phyloP scores from a whole-genome alignment of 2,329 filamentous ascomycete species.

The Colletotrichum sansevieriae region DNA sequence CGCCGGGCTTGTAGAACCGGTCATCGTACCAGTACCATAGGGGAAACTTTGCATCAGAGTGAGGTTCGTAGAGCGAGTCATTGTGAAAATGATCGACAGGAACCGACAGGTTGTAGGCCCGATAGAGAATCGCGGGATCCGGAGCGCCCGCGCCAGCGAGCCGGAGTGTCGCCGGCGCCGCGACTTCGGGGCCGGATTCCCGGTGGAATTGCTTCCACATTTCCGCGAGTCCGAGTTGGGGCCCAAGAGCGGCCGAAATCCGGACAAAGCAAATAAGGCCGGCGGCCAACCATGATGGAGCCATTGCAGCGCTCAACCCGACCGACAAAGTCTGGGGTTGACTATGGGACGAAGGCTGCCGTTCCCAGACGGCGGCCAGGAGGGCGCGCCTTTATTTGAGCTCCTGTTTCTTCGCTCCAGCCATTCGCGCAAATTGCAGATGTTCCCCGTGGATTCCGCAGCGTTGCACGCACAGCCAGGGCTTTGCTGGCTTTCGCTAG shows the following conservation, averaged over 20 bases:
- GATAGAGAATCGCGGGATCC: slow-evolving; percentile 47
- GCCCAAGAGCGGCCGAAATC: slow-evolving; percentile 25
- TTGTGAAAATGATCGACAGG: slow-evolving; percentile 88
- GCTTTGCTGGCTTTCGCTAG: slow-evolving; percentile 11
- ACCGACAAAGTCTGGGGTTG: too few species aligned
- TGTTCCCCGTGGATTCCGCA: background rate
- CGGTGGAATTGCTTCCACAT: slow-evolving; percentile 15
- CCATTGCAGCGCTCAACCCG: background rate
- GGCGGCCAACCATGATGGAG: background rate
- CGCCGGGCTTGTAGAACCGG: slow-evolving; percentile 79
- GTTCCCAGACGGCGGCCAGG: background rate
- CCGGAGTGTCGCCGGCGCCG: background rate
- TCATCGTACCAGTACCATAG: slow-evolving; percentile 89
- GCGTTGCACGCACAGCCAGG: slow-evolving; percentile 11
- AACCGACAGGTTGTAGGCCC: slow-evolving; percentile 57
- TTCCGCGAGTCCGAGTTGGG: slow-evolving; percentile 30
- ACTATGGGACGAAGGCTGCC: background rate
- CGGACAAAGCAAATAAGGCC: slow-evolving; percentile 20
- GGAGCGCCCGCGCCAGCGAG: slow-evolving; percentile 9
- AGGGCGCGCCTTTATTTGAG: slow-evolving; percentile 13
- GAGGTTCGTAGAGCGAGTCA: slow-evolving; percentile 81
- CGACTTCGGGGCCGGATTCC: background rate
- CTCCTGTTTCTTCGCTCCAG: slow-evolving; percentile 3
- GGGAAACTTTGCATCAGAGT: slow-evolving; percentile 75
- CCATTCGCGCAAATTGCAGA: background rate